Evolutionary conservation across 225 moss, liverwort and hornwort genomes (phyloP).

Genomic region (Pseudisothecium myosuroides): DNA sequence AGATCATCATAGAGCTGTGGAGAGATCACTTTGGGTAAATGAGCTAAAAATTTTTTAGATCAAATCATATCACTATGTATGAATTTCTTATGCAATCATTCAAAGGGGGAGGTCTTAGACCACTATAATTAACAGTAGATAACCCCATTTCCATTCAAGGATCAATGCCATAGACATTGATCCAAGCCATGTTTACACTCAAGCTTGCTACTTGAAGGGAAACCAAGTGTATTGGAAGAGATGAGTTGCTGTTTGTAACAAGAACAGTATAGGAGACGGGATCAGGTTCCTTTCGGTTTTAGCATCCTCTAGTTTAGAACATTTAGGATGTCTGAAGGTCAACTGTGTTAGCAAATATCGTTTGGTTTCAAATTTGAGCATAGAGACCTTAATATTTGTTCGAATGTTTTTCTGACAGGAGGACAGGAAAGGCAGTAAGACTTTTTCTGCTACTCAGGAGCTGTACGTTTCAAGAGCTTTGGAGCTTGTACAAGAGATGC

Average conservation of each 20-base stretch:
- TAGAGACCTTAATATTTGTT: neutral
- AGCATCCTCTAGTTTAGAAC: neutral
- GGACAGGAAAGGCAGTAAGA: neutral
- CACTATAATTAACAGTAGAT: too few relatives aligned
- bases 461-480: constrained; percentile 25
- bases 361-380: neutral
- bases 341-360: neutral
- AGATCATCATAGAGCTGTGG: neutral
- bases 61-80: neutral
- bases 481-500: constrained; percentile 41
- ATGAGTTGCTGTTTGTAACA: neutral
- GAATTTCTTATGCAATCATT: neutral
- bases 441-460: constrained; percentile 18
- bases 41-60: neutral
- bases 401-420: constrained; percentile 12
- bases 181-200: neutral
- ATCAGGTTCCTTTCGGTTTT: neutral
- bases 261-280: neutral
- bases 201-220: neutral
- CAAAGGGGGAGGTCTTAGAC: neutral
- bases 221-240: neutral
- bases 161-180: neutral
- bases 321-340: neutral
- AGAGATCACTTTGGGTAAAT: neutral
- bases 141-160: neutral